phyloP scores from a whole-genome alignment of 2,329 filamentous ascomycete genomes.

The Ophiostoma fasciatum region DNA sequence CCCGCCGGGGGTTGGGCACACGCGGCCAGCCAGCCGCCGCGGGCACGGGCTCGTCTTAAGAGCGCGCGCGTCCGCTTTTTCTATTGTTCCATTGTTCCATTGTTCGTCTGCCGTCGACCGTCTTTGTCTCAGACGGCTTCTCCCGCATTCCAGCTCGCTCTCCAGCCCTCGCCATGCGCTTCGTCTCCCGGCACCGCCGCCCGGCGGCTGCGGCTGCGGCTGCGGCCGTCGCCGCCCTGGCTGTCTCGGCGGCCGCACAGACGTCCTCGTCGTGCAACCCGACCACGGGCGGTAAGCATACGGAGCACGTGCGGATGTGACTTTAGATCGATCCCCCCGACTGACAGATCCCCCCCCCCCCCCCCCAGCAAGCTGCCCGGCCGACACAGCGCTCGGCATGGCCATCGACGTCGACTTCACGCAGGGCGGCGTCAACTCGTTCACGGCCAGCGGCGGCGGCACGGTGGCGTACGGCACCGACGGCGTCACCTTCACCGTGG shows the following conservation, averaged over 20 bases:
- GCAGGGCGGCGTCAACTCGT: slow-evolving; percentile 62
- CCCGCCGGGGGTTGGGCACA: too few relatives aligned
- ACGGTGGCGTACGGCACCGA: slow-evolving; percentile 58
- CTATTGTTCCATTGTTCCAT: neutral
- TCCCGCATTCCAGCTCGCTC: too few relatives aligned
- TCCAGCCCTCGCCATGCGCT: slow-evolving; percentile 10
- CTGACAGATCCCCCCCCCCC: neutral
- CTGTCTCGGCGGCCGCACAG: slow-evolving; percentile 15
- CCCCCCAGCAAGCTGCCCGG: slow-evolving; percentile 43
- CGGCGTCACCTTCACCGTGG: slow-evolving; percentile 70
- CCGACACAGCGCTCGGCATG: slow-evolving; percentile 68
- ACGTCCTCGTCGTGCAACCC: slow-evolving; percentile 15
- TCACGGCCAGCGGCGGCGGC: slow-evolving; percentile 51
- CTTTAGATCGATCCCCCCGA: neutral
- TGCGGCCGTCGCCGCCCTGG: slow-evolving; percentile 8
- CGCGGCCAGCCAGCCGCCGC: too few relatives aligned
- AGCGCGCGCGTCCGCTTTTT: too few relatives aligned
- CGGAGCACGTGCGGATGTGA: too few relatives aligned
- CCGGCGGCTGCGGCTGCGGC: slow-evolving; percentile 3
- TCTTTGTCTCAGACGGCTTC: neutral
- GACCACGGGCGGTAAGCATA: slow-evolving; percentile 6
- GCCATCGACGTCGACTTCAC: slow-evolving; percentile 77
- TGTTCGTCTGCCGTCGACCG: neutral
- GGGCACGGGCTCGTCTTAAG: too few relatives aligned
- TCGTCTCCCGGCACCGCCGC: slow-evolving; percentile 11